These are phyloP conservation scores for Pythium coloratum DNA, from an alignment of 352 stramenopile genomes.

Conservation along the genomic window DNA sequence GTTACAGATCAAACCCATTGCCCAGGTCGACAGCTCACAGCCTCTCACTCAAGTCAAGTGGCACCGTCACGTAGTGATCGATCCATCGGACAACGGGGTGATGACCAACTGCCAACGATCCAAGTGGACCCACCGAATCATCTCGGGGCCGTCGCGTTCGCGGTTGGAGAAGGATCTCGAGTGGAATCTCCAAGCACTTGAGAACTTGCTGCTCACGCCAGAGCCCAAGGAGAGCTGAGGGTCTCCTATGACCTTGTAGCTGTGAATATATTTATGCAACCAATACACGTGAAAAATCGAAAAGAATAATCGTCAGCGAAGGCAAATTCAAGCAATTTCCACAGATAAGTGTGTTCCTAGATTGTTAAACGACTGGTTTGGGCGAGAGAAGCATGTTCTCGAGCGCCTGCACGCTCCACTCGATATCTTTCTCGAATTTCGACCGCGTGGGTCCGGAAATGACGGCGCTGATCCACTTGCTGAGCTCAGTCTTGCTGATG, in stretches of 20 bases:
- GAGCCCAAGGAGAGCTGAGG: too few relatives aligned
- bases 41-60: not conserved
- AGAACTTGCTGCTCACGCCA: not conserved
- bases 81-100: not conserved
- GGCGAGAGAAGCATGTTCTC: slow-evolving; percentile 5
- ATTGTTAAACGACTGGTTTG: not conserved
- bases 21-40: not conserved
- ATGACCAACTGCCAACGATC: not conserved
- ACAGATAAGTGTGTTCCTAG: too few relatives aligned
- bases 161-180: not conserved
- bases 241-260: too few relatives aligned
- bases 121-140: not conserved
- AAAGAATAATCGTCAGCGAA: too few relatives aligned
- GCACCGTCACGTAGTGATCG: not conserved
- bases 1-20: not conserved
- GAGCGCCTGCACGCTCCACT: not conserved
- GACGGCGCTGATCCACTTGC: not conserved
- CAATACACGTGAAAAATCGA: too few relatives aligned
- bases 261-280: too few relatives aligned
- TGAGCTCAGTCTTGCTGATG: not conserved
- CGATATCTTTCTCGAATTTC: not conserved
- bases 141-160: not conserved
- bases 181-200: not conserved
- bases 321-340: too few relatives aligned
- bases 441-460: not conserved